These are phyloP conservation scores for Lodderomyces orthopsilosis DNA, from an alignment of 1,139 yeast species.

Conservation along the genomic window DNA sequence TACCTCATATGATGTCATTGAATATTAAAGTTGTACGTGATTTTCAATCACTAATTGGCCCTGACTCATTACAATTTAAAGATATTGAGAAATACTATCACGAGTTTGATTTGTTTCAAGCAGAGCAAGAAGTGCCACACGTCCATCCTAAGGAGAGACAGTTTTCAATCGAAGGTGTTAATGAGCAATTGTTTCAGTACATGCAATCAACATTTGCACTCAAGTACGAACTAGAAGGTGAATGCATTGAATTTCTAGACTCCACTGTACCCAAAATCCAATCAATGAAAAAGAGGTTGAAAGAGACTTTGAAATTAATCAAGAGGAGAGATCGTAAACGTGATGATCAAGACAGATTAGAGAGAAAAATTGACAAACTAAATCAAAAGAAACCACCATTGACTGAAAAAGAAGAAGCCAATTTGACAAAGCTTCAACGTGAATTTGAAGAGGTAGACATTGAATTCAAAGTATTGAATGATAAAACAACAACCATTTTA, in stretches of 20 bases:
- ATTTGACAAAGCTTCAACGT: slow-evolving; percentile 29
- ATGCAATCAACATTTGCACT: slow-evolving; percentile 28
- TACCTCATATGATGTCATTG: slow-evolving; percentile 36
- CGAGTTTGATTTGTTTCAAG: slow-evolving; percentile 32
- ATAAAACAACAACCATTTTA: slow-evolving; percentile 36
- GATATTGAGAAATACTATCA: slow-evolving; percentile 42
- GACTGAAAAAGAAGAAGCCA: slow-evolving; percentile 38
- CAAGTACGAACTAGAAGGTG: slow-evolving; percentile 28
- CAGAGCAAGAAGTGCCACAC: slow-evolving; percentile 29
- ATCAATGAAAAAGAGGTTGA: slow-evolving; percentile 40
- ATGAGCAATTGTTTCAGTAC: slow-evolving; percentile 31
- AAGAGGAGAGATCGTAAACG: slow-evolving; percentile 45
- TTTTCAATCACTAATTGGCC: slow-evolving; percentile 36
- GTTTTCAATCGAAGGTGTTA: slow-evolving; percentile 27
- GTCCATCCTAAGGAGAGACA: slow-evolving; percentile 42
- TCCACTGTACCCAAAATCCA: slow-evolving; percentile 31
- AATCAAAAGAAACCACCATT: slow-evolving; percentile 35
- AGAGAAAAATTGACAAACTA: slow-evolving; percentile 40
- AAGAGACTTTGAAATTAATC: slow-evolving; percentile 37
- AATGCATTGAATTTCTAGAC: slow-evolving; percentile 30
- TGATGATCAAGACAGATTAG: slow-evolving; percentile 37
- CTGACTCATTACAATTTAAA: slow-evolving; percentile 40
- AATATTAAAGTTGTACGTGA: slow-evolving; percentile 31
- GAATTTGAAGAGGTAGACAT: slow-evolving; percentile 29
- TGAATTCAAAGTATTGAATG: slow-evolving; percentile 35